Evolutionary conservation across 768 basidiomycete genomes (phyloP).

Genomic region (Lentinula sp.): DNA sequence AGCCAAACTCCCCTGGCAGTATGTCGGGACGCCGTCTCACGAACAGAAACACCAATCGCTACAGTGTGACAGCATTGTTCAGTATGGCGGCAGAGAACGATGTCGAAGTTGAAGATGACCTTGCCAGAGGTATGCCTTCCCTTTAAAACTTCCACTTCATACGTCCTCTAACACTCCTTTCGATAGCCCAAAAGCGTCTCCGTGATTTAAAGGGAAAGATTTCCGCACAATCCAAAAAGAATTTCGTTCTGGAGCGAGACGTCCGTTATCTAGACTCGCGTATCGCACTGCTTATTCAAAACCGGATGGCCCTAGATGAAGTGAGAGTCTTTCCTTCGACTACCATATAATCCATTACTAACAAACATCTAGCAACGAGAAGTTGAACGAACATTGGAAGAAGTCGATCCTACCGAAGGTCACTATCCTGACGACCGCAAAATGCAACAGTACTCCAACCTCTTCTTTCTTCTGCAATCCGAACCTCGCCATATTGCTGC

Average conservation of each 20-base stretch:
- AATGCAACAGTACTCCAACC: slow-evolving; percentile 93
- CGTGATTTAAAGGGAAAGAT: slow-evolving; percentile 95
- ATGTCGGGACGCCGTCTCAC: slow-evolving; percentile 72
- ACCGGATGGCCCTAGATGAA: slow-evolving; percentile 95
- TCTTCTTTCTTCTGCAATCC: slow-evolving; percentile 97
- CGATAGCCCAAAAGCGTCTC: slow-evolving; percentile 88
- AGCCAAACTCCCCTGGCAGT: slow-evolving; percentile 55
- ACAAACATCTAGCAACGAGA: slow-evolving; percentile 70
- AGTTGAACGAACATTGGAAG: slow-evolving; percentile 92
- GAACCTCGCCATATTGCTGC: slow-evolving; percentile 97
- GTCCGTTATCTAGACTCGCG: slow-evolving; percentile 97
- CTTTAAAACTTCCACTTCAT: background rate
- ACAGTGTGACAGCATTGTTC: slow-evolving; percentile 92
- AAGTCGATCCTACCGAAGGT: slow-evolving; percentile 89
- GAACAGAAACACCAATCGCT: slow-evolving; percentile 93
- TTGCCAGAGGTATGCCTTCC: slow-evolving; percentile 67
- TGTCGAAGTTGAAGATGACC: slow-evolving; percentile 94
- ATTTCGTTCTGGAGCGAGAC: slow-evolving; percentile 97
- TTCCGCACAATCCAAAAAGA: slow-evolving; percentile 98
- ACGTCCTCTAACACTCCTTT: slow-evolving; percentile 6
- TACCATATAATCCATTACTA: background rate
- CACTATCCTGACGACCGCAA: slow-evolving; percentile 93
- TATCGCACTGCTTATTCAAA: slow-evolving; percentile 96
- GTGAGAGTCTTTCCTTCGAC: slow-evolving; percentile 34
- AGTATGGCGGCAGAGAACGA: slow-evolving; percentile 99